Evolutionary conservation across 768 basidiomycete genomes (phyloP), one percentile per base, ranked within the genome.

Genomic region (Hirschioporus abietinus): DNA sequence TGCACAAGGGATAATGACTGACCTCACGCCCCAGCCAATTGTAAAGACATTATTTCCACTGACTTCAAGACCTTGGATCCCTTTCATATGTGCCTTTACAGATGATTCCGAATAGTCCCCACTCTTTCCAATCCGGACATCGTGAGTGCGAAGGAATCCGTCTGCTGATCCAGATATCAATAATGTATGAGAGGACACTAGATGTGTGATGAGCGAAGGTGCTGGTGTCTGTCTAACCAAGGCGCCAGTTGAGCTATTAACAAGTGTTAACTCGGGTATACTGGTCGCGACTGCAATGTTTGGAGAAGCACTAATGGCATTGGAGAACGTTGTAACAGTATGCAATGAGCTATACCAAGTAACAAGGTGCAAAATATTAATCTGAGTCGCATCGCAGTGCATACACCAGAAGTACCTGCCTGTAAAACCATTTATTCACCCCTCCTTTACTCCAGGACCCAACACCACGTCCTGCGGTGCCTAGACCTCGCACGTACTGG

Each of bases 21-120:
- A 94, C 95, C 93, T 89, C 77, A 93, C 82, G 1, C 90, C 90
- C 78, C 90, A 90, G 15, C 96, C 96, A 70, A 95, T 92, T 7
- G 92, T 93, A 72, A 91, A 93, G 52, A 92, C 83, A 69, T 88
- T 86, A 76, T 93, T 91, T 1, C 92, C 93, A 58, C 85, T 83
- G 0, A 84, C 84, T 70, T 94, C 90, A 25, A 97, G 81, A 26
- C 92, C 94, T 78, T 89, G 89, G 26, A 97, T 82, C 5, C 93
- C 93, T 64, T 88, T 87, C 25, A 83, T 81, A 77, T 99, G 96
- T 0, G 95, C 94, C 71, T 86, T 88, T 23, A 92, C 83, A 8
- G 84, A 78, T 69, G 78, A 81, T 72, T 89, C 86, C 8, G 77
- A 77, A 10, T 76, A 79, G 9, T 78, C 79, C 60, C 82, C 78